phyloP scores from a whole-genome alignment of 225 moss, liverwort and hornwort species.

The Sphagnum contortum region DNA sequence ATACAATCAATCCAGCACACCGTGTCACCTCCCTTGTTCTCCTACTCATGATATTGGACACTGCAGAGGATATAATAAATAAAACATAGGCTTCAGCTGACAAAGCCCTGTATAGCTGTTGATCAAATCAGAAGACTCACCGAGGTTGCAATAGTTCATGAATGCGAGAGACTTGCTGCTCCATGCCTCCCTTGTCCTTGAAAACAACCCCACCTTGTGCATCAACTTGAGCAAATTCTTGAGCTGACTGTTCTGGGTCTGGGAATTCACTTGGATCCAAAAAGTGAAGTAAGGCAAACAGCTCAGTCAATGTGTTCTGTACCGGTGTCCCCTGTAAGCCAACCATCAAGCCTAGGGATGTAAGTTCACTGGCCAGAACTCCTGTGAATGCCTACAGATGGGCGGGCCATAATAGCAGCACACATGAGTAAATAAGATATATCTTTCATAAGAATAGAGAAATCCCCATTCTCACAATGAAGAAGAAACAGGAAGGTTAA shows the following conservation, averaged over 20 bases:
- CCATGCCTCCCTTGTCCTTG: constrained; percentile 32
- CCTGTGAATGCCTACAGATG: neutral
- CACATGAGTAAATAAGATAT: no score
- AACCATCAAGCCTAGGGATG: neutral
- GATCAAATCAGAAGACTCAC: constrained; percentile 13
- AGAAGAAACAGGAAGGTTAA: no score
- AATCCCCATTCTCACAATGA: no score
- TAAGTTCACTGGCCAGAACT: neutral
- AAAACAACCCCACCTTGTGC: constrained; percentile 26
- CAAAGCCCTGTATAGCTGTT: neutral
- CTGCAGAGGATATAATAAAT: no score
- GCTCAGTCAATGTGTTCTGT: constrained; percentile 72
- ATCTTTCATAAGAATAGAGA: no score
- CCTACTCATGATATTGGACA: no score
- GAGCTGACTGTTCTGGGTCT: constrained; percentile 56
- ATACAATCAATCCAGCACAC: constrained; percentile 1
- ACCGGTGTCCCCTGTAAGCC: constrained; percentile 72
- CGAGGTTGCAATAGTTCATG: constrained; percentile 65
- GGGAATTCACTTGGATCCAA: constrained; percentile 67
- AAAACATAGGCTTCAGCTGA: no score
- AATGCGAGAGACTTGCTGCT: constrained; percentile 62
- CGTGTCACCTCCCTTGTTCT: no score
- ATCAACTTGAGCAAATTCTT: constrained; percentile 54
- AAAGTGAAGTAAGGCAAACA: constrained; percentile 73
- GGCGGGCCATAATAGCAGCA: no score